These are phyloP conservation scores for Hanseniaspora osmophila DNA, from an alignment of 805 yeast species.

Conservation along the genomic window DNA sequence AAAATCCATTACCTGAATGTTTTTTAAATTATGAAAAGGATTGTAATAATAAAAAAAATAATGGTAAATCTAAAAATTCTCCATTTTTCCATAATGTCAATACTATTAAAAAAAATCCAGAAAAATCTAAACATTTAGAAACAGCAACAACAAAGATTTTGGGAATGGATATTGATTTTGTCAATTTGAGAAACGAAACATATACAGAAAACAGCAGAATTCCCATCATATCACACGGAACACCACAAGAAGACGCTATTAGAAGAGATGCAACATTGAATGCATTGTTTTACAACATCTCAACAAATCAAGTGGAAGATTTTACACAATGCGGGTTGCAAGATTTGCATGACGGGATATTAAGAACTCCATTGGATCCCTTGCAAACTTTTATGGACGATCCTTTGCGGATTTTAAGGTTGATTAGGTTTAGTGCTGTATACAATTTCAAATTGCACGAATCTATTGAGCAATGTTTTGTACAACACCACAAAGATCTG, in stretches of 20 bases:
- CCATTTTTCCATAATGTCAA: slow-evolving; percentile 34
- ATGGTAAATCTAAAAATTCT: not conserved
- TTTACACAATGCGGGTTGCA: slow-evolving; percentile 61
- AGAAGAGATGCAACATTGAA: slow-evolving; percentile 93
- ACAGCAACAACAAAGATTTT: slow-evolving; percentile 85
- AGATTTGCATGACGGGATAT: slow-evolving; percentile 55
- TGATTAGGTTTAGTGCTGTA: slow-evolving; percentile 74
- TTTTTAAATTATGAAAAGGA: not conserved
- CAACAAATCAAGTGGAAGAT: slow-evolving; percentile 62
- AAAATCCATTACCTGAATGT: slow-evolving; percentile 4
- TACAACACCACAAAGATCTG: slow-evolving; percentile 55
- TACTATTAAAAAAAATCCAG: slow-evolving; percentile 84
- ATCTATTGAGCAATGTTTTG: slow-evolving; percentile 24
- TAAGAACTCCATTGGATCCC: slow-evolving; percentile 78
- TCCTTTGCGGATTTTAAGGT: slow-evolving; percentile 76
- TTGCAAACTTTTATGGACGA: slow-evolving; percentile 80
- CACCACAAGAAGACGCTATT: slow-evolving; percentile 81
- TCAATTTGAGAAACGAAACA: slow-evolving; percentile 75
- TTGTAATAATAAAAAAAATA: not conserved
- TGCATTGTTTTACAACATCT: slow-evolving; percentile 78
- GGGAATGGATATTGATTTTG: slow-evolving; percentile 84
- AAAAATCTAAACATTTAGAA: slow-evolving; percentile 88
- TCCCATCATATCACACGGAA: slow-evolving; percentile 75
- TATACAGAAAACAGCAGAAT: slow-evolving; percentile 75
- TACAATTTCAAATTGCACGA: slow-evolving; percentile 48